Percentiles rank a stretch among this genome's conserved stretches.
phyloP scores from a whole-genome alignment of 192 early-diverging fungal genomes.

The Podila verticillata region DNA sequence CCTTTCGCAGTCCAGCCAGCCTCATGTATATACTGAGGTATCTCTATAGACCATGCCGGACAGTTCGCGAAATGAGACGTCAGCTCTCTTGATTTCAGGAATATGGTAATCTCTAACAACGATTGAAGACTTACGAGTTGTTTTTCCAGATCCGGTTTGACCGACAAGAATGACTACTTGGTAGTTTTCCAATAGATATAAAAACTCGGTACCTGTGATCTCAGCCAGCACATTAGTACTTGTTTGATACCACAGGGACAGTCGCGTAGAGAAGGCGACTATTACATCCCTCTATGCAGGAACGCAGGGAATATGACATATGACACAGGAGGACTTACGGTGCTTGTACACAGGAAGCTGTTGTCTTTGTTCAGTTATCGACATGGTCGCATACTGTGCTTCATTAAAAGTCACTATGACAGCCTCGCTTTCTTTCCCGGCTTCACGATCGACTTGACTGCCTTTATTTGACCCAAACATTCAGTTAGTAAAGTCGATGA shows the following conservation, averaged over 20 bases:
- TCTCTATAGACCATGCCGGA: slow-evolving; percentile 54
- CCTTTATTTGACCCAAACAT: slow-evolving; percentile 43
- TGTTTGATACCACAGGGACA: neutral
- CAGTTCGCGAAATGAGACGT: neutral
- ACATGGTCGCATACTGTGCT: slow-evolving; percentile 67
- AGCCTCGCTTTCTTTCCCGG: slow-evolving; percentile 66
- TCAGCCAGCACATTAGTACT: neutral
- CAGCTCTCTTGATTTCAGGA: neutral
- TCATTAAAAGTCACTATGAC: slow-evolving; percentile 57
- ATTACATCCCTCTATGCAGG: neutral
- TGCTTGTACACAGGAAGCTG: slow-evolving; percentile 90
- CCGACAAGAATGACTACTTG: slow-evolving; percentile 81
- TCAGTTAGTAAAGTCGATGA: neutral
- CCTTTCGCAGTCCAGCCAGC: slow-evolving; percentile 74
- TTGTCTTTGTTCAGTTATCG: slow-evolving; percentile 80
- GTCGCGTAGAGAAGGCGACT: neutral
- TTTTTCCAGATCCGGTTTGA: slow-evolving; percentile 85
- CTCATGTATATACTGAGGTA: slow-evolving; percentile 84
- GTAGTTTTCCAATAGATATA: slow-evolving; percentile 73
- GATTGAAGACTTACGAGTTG: slow-evolving; percentile 71
- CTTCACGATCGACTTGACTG: slow-evolving; percentile 69
- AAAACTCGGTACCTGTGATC: slow-evolving; percentile 57
- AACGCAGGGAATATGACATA: neutral
- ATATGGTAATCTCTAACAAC: neutral
- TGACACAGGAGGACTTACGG: slow-evolving; percentile 53